These are phyloP conservation scores for Rugosomyces carneus DNA, from an alignment of 1,284 basidiomycete genomes.

Conservation along the genomic window DNA sequence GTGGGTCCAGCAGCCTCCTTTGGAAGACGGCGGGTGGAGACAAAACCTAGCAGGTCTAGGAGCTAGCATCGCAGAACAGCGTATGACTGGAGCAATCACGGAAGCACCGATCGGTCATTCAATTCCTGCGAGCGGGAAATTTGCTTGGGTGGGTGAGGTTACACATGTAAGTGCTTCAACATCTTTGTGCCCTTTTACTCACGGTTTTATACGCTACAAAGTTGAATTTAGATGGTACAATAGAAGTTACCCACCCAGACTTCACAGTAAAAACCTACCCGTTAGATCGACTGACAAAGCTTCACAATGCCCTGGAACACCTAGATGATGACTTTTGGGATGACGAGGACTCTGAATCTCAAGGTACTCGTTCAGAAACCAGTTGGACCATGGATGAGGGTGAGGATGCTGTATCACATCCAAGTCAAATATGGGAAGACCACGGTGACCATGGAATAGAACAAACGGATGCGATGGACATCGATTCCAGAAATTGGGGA, in stretches of 20 bases:
- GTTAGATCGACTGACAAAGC: constrained; percentile 58
- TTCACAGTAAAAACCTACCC: constrained; percentile 42
- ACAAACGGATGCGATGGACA: constrained; percentile 29
- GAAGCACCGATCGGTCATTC: constrained; percentile 44
- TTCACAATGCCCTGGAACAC: constrained; percentile 72
- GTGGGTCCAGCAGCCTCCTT: constrained; percentile 63
- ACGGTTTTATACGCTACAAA: constrained; percentile 22
- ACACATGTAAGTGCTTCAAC: constrained; percentile 39
- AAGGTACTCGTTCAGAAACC: constrained; percentile 27
- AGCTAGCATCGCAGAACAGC: constrained; percentile 45
- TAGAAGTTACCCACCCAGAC: constrained; percentile 63
- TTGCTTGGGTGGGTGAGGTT: constrained; percentile 79
- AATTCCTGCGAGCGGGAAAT: constrained; percentile 33
- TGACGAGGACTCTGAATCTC: constrained; percentile 42
- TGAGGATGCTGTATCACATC: constrained; percentile 43
- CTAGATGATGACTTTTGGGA: constrained; percentile 66
- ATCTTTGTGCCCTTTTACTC: constrained; percentile 4
- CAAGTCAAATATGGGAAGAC: constrained; percentile 36
- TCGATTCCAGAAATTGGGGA: constrained; percentile 17
- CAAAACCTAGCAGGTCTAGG: constrained; percentile 64
- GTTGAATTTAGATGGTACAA: constrained; percentile 65
- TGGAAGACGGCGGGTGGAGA: constrained; percentile 60
- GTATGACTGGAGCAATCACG: constrained; percentile 30
- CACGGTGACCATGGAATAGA: constrained; percentile 27
- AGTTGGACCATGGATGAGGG: constrained; percentile 44